These are phyloP conservation scores for Fusarium phyllophilum DNA, from an alignment of 2,329 filamentous ascomycete genomes.

Conservation along the genomic window DNA sequence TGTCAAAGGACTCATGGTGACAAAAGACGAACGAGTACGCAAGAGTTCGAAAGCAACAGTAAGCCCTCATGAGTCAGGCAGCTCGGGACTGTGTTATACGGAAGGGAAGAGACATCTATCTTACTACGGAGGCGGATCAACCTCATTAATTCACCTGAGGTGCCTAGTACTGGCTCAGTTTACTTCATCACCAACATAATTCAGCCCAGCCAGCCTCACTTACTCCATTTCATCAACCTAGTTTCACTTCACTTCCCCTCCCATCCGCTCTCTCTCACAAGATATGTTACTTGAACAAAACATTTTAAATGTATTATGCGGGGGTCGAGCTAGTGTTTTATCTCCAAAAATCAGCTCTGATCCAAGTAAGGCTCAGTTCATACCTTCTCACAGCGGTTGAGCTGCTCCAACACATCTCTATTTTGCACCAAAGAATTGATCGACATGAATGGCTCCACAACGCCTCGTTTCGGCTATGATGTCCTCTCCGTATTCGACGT, in stretches of 20 bases:
- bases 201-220: neutral
- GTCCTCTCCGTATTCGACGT: conserved; percentile 49
- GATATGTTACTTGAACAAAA: neutral
- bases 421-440: conserved; percentile 7
- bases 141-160: neutral
- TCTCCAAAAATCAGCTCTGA: neutral
- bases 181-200: neutral
- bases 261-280: neutral
- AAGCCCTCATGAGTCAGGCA: neutral
- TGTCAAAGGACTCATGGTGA: neutral
- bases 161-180: neutral
- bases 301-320: neutral
- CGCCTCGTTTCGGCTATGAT: conserved; percentile 39
- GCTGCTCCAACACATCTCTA: neutral
- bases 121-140: neutral
- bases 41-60: neutral
- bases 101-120: neutral
- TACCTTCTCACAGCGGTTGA: neutral
- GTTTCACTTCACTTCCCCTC: neutral
- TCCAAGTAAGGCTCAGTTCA: neutral
- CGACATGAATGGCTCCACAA: conserved; percentile 24
- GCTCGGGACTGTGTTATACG: neutral
- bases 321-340: neutral
- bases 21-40: neutral
- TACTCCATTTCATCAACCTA: neutral